phyloP scores from a whole-genome alignment of 148 eudicot genomes.

The Gaultheria prostrata region DNA sequence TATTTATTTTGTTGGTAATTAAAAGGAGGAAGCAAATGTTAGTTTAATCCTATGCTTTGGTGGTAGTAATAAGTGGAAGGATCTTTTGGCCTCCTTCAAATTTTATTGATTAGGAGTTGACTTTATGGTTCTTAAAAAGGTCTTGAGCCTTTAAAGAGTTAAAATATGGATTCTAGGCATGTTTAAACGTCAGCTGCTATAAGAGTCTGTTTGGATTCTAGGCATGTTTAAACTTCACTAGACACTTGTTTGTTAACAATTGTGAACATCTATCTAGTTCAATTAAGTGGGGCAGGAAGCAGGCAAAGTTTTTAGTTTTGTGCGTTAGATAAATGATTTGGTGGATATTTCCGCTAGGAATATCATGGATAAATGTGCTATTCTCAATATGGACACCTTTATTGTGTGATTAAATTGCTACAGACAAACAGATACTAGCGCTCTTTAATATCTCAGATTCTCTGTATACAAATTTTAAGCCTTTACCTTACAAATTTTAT shows the following conservation, averaged over 20 bases:
- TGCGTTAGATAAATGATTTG: neutral
- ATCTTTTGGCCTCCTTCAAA: neutral
- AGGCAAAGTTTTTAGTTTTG: neutral
- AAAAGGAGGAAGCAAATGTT: neutral
- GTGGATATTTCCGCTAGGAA: neutral
- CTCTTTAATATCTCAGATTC: neutral
- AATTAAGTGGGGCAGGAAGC: neutral
- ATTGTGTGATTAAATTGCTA: neutral
- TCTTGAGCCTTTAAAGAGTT: neutral
- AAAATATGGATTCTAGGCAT: neutral
- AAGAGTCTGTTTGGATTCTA: neutral
- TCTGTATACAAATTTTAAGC: neutral
- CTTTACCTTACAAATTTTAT: neutral
- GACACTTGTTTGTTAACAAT: neutral
- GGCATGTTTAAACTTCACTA: neutral
- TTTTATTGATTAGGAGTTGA: neutral
- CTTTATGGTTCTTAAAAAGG: neutral
- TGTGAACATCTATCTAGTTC: neutral
- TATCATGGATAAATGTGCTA: neutral
- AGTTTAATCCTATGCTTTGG: slow-evolving; percentile 6
- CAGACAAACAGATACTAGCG: neutral
- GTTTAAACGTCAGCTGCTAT: neutral
- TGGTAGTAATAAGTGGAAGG: neutral
- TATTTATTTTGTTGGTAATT: neutral
- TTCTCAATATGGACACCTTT: neutral